Conservation (phyloP, 768 basidiomycete species). For the Solioccasus polychromus region DNA sequence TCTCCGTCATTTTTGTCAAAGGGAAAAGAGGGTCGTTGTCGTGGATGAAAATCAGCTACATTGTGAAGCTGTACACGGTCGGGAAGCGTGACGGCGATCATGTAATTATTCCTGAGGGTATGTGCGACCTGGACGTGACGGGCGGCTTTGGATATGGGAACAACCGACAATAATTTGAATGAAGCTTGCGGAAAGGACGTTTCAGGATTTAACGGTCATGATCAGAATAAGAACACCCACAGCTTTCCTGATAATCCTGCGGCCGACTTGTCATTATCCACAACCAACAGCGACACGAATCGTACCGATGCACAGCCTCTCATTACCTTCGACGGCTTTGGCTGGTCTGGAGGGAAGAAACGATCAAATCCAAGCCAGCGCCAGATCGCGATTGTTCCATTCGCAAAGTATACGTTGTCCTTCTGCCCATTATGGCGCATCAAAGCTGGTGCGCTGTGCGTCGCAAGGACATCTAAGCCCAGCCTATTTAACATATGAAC, state of each 20-base stretch:
- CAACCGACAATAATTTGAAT: slow-evolving; percentile 57
- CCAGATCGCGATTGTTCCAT: slow-evolving; percentile 60
- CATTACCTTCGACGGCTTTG: slow-evolving; percentile 36
- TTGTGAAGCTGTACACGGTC: slow-evolving; percentile 45
- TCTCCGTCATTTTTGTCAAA: slow-evolving; percentile 27
- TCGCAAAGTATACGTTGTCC: slow-evolving; percentile 32
- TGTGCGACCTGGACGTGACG: slow-evolving; percentile 42
- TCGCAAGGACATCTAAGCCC: slow-evolving; percentile 49
- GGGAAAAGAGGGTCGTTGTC: slow-evolving; percentile 43
- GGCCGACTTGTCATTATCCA: slow-evolving; percentile 2
- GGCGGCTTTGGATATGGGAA: slow-evolving; percentile 39
- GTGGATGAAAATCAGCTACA: slow-evolving; percentile 43
- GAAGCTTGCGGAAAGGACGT: slow-evolving; percentile 44
- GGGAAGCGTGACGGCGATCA: slow-evolving; percentile 46
- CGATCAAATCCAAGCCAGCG: slow-evolving; percentile 65
- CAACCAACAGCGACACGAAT: not conserved
- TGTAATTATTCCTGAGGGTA: slow-evolving; percentile 48
- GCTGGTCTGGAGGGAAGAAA: slow-evolving; percentile 53
- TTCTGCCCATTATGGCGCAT: slow-evolving; percentile 34
- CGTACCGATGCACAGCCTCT: slow-evolving; percentile 63
- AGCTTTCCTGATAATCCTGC: slow-evolving; percentile 76
- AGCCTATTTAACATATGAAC: slow-evolving; percentile 42
- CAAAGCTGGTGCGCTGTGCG: slow-evolving; percentile 52
- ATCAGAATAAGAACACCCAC: slow-evolving; percentile 39
- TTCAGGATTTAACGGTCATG: slow-evolving; percentile 3